Conservation (phyloP, 2,329 filamentous ascomycete genomes). For the Lecanicillium sp. region DNA sequence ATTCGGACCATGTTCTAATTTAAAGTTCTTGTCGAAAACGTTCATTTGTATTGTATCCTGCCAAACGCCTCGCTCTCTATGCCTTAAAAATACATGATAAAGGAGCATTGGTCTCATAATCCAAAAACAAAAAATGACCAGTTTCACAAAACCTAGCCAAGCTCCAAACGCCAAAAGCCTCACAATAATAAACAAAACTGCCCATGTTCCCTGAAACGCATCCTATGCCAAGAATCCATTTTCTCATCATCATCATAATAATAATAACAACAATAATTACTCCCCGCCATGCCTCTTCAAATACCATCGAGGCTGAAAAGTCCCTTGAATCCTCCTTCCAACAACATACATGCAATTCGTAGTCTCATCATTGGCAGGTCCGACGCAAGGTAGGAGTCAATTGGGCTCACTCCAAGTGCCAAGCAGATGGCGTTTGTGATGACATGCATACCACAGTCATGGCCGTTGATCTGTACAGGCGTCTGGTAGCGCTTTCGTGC, state of each 20-base stretch:
- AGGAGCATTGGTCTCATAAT: slow-evolving; percentile 4
- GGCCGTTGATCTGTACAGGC: slow-evolving; percentile 54
- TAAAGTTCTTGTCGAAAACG: too few relatives aligned
- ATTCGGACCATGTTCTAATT: too few relatives aligned
- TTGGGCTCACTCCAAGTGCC: slow-evolving; percentile 43
- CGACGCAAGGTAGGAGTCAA: slow-evolving; percentile 35
- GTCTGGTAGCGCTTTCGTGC: slow-evolving; percentile 38
- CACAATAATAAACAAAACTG: slow-evolving; percentile 9
- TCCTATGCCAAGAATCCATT: background rate
- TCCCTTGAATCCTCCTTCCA: slow-evolving; percentile 58
- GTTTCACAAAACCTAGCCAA: too few relatives aligned
- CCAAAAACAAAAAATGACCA: too few relatives aligned
- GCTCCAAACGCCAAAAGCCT: too few relatives aligned
- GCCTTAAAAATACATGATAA: too few relatives aligned
- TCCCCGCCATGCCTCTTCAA: slow-evolving; percentile 12
- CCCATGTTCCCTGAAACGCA: slow-evolving; percentile 3
- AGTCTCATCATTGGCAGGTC: slow-evolving; percentile 53
- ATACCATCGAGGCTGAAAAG: slow-evolving; percentile 44
- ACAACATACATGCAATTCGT: slow-evolving; percentile 54
- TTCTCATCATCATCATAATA: too few relatives aligned
- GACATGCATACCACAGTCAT: slow-evolving; percentile 71
- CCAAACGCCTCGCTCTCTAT: too few relatives aligned
- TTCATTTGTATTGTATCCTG: background rate
- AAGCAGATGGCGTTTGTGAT: slow-evolving; percentile 64
- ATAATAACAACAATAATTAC: background rate